phyloP scores from a whole-genome alignment of 2,329 filamentous ascomycete species.

The Botrytis squamosa region DNA sequence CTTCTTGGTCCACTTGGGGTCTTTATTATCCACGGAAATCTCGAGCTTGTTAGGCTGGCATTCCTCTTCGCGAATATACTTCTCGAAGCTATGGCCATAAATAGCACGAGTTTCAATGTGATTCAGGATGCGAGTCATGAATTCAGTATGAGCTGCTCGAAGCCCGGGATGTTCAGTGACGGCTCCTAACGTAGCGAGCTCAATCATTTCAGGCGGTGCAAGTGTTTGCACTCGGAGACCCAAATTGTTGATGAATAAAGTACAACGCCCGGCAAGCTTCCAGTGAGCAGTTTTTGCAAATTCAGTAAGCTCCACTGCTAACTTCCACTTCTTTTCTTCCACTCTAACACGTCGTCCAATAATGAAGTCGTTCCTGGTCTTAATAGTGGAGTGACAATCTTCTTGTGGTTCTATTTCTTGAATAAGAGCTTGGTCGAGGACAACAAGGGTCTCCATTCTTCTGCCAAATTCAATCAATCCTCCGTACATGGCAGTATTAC shows the following conservation, averaged over 20 bases:
- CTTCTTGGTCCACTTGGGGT: conserved; percentile 73
- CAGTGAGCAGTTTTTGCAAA: conserved; percentile 81
- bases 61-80: conserved; percentile 80
- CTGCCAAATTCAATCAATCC: conserved; percentile 85
- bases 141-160: conserved; percentile 75
- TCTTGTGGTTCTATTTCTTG: conserved; percentile 42
- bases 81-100: conserved; percentile 82
- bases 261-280: conserved; percentile 90
- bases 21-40: conserved; percentile 69
- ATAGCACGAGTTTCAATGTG: conserved; percentile 82
- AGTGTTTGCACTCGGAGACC: conserved; percentile 90
- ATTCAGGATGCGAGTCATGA: conserved; percentile 75
- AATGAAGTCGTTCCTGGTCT: conserved; percentile 70
- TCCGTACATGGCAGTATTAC: conserved; percentile 75
- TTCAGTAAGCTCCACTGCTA: conserved; percentile 79
- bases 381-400: conserved; percentile 49
- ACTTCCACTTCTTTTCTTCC: conserved; percentile 75
- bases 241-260: conserved; percentile 85
- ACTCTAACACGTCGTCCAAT: conserved; percentile 72
- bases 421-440: conserved; percentile 71
- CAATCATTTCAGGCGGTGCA: conserved; percentile 76
- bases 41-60: conserved; percentile 73
- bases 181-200: conserved; percentile 77
- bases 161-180: conserved; percentile 89
- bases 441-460: conserved; percentile 79